Percentiles rank a stretch among this genome's conserved stretches.
Evolutionary conservation across 1,139 yeast species (phyloP).

Genomic region (Saccharomyces uvarum): DNA sequence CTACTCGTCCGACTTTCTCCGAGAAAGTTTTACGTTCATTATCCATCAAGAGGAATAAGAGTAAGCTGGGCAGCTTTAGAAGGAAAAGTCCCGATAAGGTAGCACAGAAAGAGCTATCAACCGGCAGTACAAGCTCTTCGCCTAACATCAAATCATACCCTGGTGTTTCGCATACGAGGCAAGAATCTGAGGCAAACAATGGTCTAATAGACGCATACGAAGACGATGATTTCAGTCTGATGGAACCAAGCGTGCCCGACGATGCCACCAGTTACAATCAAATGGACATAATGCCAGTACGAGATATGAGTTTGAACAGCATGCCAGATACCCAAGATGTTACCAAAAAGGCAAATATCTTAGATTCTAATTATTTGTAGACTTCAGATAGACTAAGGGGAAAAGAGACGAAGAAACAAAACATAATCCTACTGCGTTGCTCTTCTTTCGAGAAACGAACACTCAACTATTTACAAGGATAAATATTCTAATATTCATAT

Average conservation of each 20-base stretch:
- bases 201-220: constrained; percentile 18
- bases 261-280: neutral
- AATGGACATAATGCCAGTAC: constrained; percentile 4
- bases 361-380: constrained; percentile 8
- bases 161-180: constrained; percentile 12
- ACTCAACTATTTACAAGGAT: constrained; percentile 2
- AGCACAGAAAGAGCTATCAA: neutral
- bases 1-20: constrained; percentile 18
- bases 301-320: constrained; percentile 13
- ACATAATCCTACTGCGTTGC: neutral
- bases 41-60: constrained; percentile 16
- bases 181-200: constrained; percentile 18
- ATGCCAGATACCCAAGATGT: constrained; percentile 7
- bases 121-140: constrained; percentile 2
- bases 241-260: constrained; percentile 13
- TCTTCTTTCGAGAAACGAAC: neutral
- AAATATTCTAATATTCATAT: neutral
- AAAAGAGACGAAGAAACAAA: neutral
- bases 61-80: constrained; percentile 2
- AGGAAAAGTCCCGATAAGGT: constrained; percentile 1
- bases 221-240: constrained; percentile 14
- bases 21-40: constrained; percentile 23
- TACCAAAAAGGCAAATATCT: constrained; percentile 9
- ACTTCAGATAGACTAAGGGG: neutral
- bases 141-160: constrained; percentile 9